Base-by-base conservation (phyloP, 768 basidiomycete species). In the Mycena haematopus region DNA sequence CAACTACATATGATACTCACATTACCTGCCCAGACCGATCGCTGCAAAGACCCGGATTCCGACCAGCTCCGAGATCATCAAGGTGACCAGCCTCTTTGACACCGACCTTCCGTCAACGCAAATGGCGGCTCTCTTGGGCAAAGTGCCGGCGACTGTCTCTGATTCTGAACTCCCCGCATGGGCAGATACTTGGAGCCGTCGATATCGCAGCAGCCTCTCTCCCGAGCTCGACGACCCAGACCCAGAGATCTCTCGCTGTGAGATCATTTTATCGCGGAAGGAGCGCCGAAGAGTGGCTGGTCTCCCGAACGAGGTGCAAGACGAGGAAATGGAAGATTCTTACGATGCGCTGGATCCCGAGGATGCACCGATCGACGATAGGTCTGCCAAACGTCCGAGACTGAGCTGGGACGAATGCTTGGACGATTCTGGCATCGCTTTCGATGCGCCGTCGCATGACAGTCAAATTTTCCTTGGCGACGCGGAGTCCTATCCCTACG, bases 11-110 rank as follows among this genome's bases (percentile, higher is more conserved):
- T 17, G 31, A 35, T 69, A 50, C 52, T 52, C 22, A 47, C 47
- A 7, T 40, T 9, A 11, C 22, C 47, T 46, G 2, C 27, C 25
- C 52, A 83, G 87, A 49, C 81, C 86, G 6, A 87, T 86, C 68
- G 84, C 79, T 19, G 76, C 77, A 13, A 74, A 79, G 21, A 71
- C 73, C 33, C 75, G 73, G 52, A 67, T 78, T 2, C 79, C 79
- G 5, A 76, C 74, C 0, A 53, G 71, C 14, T 65, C 68, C 33
- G 74, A 79, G 50, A 66, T 79, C 24, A 52, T 75, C 14, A 72
- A 71, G 9, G 76, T 77, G 25, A 62, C 59, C 3, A 60, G 70
- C 21, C 44, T 72, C 19, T 56, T 72, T 21, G 66, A 68, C 52
- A 35, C 25, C 13, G 46, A 47, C 46, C 11, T 21, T 3, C 35